Evolutionary conservation across 2,329 filamentous ascomycete genomes (phyloP).

Genomic region (Diaporthe humulicola): DNA sequence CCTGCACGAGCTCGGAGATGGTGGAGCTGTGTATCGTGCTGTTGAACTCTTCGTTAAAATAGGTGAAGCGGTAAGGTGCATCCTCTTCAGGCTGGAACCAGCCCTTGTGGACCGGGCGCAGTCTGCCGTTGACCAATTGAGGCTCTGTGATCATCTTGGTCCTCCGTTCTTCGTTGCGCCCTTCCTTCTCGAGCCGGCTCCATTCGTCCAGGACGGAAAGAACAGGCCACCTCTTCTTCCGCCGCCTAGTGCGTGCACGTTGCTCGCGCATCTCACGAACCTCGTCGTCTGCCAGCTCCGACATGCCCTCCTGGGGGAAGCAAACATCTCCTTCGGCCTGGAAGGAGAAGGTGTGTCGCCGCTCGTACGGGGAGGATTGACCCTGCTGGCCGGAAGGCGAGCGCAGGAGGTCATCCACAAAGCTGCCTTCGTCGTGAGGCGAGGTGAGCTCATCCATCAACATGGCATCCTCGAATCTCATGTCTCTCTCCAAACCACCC

Average conservation of each 20-base stretch:
- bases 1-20: slow-evolving; percentile 91
- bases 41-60: slow-evolving; percentile 97
- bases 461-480: slow-evolving; percentile 78
- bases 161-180: slow-evolving; percentile 83
- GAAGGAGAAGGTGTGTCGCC: slow-evolving; percentile 71
- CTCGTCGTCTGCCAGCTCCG: slow-evolving; percentile 86
- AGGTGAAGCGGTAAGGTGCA: slow-evolving; percentile 93
- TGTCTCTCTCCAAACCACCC: slow-evolving; percentile 62
- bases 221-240: slow-evolving; percentile 87
- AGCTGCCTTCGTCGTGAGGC: slow-evolving; percentile 35
- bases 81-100: slow-evolving; percentile 94
- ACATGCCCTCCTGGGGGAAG: slow-evolving; percentile 84
- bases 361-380: slow-evolving; percentile 46
- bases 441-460: slow-evolving; percentile 73
- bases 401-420: slow-evolving; percentile 25
- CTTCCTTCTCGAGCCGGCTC: slow-evolving; percentile 91
- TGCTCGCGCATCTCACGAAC: slow-evolving; percentile 45
- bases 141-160: slow-evolving; percentile 95
- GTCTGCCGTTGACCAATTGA: slow-evolving; percentile 88
- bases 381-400: slow-evolving; percentile 32
- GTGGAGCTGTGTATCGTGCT: slow-evolving; percentile 97
- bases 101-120: slow-evolving; percentile 82
- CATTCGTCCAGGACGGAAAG: slow-evolving; percentile 87
- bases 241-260: slow-evolving; percentile 63
- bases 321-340: slow-evolving; percentile 90